These are phyloP conservation scores for Aspergillus fischeri DNA, from an alignment of 2,329 filamentous ascomycete species.

Conservation along the genomic window DNA sequence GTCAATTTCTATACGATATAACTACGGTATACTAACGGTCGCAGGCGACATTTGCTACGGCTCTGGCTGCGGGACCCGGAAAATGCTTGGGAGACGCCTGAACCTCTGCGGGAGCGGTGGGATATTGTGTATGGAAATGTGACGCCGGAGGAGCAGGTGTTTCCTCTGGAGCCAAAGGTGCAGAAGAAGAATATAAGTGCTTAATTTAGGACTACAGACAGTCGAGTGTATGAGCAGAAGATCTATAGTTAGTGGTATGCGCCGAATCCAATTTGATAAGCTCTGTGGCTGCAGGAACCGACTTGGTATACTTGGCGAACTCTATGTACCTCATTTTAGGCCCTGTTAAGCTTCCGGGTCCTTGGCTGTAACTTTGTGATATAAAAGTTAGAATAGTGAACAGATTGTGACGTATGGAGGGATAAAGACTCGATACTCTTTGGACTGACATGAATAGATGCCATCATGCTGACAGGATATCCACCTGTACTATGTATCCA, in stretches of 20 bases:
- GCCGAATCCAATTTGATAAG: too few species aligned
- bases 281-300: not conserved
- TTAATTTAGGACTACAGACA: not conserved
- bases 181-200: not conserved
- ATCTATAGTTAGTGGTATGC: too few species aligned
- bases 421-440: not conserved
- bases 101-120: conserved; percentile 35
- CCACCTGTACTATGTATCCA: not conserved
- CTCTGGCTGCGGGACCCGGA: conserved; percentile 48
- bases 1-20: not conserved
- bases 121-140: conserved; percentile 40
- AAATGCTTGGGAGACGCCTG: conserved; percentile 43
- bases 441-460: not conserved
- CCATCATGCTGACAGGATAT: not conserved
- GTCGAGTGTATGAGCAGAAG: too few species aligned
- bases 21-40: not conserved
- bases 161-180: conserved; percentile 36
- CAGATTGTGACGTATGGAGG: too few species aligned
- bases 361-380: too few species aligned
- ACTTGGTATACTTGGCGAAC: not conserved
- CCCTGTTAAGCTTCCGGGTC: too few species aligned
- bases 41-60: conserved; percentile 43
- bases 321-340: not conserved
- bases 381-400: too few species aligned
- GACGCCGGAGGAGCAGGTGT: conserved; percentile 36